Conservation (phyloP, 75 land plant species). For the Isoetes taiwanensis region DNA sequence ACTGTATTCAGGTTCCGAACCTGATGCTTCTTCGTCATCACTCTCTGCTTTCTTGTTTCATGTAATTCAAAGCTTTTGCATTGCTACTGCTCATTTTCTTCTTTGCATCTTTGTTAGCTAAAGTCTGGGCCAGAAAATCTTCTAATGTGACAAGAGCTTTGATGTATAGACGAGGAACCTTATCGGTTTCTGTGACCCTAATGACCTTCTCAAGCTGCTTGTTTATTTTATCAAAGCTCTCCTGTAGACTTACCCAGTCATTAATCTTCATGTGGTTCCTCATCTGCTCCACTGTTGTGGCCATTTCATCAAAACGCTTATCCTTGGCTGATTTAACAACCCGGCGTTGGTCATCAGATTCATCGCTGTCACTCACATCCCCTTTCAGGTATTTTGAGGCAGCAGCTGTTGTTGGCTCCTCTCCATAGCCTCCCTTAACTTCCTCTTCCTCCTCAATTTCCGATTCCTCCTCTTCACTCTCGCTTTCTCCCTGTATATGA, state of each 20-base stretch:
- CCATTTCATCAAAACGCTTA: conserved; percentile 64
- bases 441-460: conserved; percentile 9
- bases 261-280: conserved; percentile 79
- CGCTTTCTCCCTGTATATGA: conserved; percentile 43
- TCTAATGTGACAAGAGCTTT: conserved; percentile 80
- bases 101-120: conserved; percentile 77
- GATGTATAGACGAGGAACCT: conserved; percentile 54
- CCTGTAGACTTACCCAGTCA: conserved; percentile 87
- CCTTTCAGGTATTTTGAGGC: conserved; percentile 20
- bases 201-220: conserved; percentile 88
- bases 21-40: too few relatives aligned
- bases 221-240: conserved; percentile 77
- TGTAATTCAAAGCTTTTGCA: conserved; percentile 76
- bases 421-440: conserved; percentile 13
- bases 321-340: conserved; percentile 67
- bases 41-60: too few relatives aligned
- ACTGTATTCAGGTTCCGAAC: too few relatives aligned
- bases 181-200: conserved; percentile 55
- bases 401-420: conserved; percentile 9
- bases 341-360: conserved; percentile 56
- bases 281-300: conserved; percentile 71
- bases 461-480: conserved; percentile 19
- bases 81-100: conserved; percentile 87
- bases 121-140: conserved; percentile 50
- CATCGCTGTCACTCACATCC: conserved; percentile 43